These are phyloP conservation scores for Pseudogymnoascus verrucosus DNA, from an alignment of 2,329 filamentous ascomycete genomes.

Conservation along the genomic window DNA sequence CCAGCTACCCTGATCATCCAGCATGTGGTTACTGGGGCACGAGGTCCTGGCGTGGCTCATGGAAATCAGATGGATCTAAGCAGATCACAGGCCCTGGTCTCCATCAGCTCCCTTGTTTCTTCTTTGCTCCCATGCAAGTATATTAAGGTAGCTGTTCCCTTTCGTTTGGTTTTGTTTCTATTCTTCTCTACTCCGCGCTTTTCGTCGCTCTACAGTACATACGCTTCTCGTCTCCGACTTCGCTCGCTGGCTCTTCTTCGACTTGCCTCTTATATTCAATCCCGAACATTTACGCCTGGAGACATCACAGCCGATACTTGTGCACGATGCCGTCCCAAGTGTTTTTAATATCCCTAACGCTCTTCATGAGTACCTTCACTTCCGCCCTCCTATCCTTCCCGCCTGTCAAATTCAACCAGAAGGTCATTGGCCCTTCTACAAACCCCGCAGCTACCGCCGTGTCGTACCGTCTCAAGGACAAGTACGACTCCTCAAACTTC, in stretches of 20 bases:
- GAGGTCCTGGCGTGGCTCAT: slow-evolving; percentile 3
- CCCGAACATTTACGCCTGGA: background rate
- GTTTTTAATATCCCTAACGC: background rate
- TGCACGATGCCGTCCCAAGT: background rate
- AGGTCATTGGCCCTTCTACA: background rate
- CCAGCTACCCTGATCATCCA: background rate
- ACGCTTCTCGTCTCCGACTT: background rate
- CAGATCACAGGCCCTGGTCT: slow-evolving; percentile 1
- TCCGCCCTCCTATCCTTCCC: background rate
- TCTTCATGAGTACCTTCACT: background rate
- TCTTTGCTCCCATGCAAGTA: background rate
- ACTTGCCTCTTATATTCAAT: background rate
- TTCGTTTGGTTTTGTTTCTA: slow-evolving; percentile 4
- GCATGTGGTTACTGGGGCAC: background rate
- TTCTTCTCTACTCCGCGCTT: background rate
- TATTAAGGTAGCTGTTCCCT: background rate
- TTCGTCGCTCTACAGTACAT: background rate
- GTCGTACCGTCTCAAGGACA: slow-evolving; percentile 33
- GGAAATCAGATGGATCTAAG: background rate
- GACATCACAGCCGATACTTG: background rate
- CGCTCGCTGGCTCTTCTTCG: background rate
- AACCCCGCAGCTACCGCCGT: slow-evolving; percentile 13
- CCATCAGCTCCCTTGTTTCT: slow-evolving; percentile 1
- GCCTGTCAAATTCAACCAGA: background rate
- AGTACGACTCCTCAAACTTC: slow-evolving; percentile 37